phyloP scores from a whole-genome alignment of 2,329 filamentous ascomycete species.

The Furcasterigmium sp. region DNA sequence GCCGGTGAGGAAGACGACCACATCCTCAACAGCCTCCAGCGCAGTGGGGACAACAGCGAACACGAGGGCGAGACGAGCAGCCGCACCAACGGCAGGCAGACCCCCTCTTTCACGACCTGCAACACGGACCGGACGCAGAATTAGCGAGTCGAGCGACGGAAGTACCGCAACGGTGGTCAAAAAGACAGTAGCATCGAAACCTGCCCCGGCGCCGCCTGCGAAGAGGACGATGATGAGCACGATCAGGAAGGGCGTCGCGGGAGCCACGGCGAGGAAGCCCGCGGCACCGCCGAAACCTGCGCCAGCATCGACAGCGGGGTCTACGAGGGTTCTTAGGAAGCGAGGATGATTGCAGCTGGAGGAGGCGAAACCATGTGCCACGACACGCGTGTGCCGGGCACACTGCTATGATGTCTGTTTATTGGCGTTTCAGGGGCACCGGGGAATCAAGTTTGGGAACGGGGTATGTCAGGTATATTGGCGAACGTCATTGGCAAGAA shows the following conservation, averaged over 20 bases:
- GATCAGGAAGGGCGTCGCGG: conserved; percentile 46
- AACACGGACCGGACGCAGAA: conserved; percentile 45
- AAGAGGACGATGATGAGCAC: conserved; percentile 52
- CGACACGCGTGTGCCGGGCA: too few species aligned
- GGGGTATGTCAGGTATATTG: conserved; percentile 1
- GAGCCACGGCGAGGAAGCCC: conserved; percentile 43
- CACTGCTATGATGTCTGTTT: too few species aligned
- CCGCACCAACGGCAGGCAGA: conserved; percentile 28
- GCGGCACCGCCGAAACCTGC: conserved; percentile 36
- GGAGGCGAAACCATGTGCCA: too few species aligned
- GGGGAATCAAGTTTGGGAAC: not conserved
- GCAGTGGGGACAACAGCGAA: conserved; percentile 26
- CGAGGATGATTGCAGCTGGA: too few species aligned
- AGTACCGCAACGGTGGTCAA: conserved; percentile 62
- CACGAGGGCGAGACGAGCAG: conserved; percentile 24
- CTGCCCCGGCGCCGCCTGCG: conserved; percentile 27
- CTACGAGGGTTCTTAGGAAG: conserved; percentile 51
- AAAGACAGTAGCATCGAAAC: conserved; percentile 37
- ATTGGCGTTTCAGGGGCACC: not conserved
- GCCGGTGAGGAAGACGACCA: conserved; percentile 39
- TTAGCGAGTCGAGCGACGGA: conserved; percentile 58
- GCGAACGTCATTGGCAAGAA: not conserved
- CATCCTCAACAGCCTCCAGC: conserved; percentile 34
- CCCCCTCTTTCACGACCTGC: conserved; percentile 24
- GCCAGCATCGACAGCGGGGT: conserved; percentile 35